Conservation (phyloP, 192 early-diverging fungal genomes). For the Backusella luteola region DNA sequence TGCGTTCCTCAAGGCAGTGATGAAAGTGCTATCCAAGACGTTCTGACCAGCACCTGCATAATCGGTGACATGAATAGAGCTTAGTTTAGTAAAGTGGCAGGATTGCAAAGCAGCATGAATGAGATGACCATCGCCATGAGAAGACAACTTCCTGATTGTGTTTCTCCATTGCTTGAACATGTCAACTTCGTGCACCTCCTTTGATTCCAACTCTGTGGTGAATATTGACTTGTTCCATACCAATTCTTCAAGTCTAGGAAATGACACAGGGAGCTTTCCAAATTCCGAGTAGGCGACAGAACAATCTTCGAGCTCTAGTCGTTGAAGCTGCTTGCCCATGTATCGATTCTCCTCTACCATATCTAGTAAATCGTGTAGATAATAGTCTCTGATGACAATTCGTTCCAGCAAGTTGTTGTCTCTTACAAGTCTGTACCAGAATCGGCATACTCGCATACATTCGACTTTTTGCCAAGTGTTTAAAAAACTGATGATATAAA, state of each 20-base stretch:
- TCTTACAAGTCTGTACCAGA: neutral
- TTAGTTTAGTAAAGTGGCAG: neutral
- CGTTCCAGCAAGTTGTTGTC: neutral
- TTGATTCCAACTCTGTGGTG: neutral
- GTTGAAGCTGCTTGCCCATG: neutral
- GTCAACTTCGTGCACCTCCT: neutral
- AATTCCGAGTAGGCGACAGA: neutral
- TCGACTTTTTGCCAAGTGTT: neutral
- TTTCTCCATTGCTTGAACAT: neutral
- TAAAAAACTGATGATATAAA: neutral
- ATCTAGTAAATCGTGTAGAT: neutral
- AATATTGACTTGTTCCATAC: slow-evolving; percentile 3
- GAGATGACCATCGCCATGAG: neutral
- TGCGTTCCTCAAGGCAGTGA: neutral
- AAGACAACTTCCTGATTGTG: neutral
- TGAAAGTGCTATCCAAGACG: neutral
- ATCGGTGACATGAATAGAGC: neutral
- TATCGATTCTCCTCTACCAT: neutral
- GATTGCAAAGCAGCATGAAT: neutral
- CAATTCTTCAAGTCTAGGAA: neutral
- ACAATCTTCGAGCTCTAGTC: neutral
- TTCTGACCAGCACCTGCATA: slow-evolving; percentile 1
- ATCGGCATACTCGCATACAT: neutral
- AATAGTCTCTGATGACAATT: neutral
- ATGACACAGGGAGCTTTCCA: neutral